Evolutionary conservation across 176 grass and related monocot genomes (phyloP).

Genomic region (Canna indica): DNA sequence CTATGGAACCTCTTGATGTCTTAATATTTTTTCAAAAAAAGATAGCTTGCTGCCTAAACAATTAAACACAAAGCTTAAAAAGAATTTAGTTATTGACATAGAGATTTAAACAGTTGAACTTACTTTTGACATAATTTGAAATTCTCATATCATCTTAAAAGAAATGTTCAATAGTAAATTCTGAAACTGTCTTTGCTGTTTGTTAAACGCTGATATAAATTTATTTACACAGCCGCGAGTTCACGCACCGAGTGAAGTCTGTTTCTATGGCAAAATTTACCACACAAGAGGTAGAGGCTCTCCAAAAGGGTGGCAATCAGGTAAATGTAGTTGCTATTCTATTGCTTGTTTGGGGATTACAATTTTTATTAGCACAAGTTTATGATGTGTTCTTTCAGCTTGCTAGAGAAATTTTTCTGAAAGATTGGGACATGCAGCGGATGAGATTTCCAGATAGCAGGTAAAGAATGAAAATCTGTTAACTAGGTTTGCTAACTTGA

Average conservation of each 20-base stretch:
- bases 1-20: background rate
- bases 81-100: background rate
- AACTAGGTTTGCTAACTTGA: background rate
- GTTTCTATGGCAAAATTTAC: constrained; percentile 94
- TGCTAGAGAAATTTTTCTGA: constrained; percentile 76
- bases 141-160: background rate
- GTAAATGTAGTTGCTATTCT: constrained; percentile 25
- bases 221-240: constrained; percentile 53
- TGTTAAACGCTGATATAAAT: constrained; percentile 7
- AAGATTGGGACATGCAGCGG: constrained; percentile 87
- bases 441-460: constrained; percentile 89
- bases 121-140: background rate
- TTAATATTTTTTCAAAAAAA: background rate
- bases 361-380: constrained; percentile 10
- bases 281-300: constrained; percentile 70
- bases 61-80: too few species aligned
- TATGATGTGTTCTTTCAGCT: constrained; percentile 38
- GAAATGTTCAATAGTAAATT: background rate
- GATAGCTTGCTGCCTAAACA: background rate
- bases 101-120: background rate
- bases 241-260: constrained; percentile 94
- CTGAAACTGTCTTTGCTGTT: constrained; percentile 5
- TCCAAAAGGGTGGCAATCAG: constrained; percentile 94
- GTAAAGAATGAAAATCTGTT: constrained; percentile 29
- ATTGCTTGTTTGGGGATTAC: background rate